Conservation (phyloP, 352 stramenopile species). For the Phytophthora podocarpi region DNA sequence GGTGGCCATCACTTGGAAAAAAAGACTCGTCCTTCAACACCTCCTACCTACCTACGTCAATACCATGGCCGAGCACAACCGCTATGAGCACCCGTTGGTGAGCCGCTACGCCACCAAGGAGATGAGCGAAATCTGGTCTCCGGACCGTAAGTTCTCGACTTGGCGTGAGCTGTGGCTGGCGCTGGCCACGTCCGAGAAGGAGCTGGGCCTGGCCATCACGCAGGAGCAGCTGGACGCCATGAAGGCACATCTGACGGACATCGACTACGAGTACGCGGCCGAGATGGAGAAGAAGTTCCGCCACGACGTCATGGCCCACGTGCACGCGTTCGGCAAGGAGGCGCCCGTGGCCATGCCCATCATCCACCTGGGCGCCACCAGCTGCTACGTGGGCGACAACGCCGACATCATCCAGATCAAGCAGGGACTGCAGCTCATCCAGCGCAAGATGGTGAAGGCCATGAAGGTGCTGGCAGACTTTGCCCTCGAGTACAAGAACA, state of each 20-base stretch:
- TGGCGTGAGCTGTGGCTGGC: conserved; percentile 99
- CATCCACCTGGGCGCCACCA: conserved; percentile 98
- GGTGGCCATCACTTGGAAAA: no score
- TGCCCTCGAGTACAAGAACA: conserved; percentile 94
- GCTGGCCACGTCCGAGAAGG: conserved; percentile 96
- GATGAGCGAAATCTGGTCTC: conserved; percentile 99
- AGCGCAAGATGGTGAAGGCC: conserved; percentile 97
- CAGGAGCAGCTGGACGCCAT: conserved; percentile 98
- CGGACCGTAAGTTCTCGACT: conserved; percentile 99
- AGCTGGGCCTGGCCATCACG: conserved; percentile 97
- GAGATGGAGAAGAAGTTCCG: conserved; percentile 99
- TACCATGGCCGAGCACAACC: conserved; percentile 62
- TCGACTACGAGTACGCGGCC: conserved; percentile 97
- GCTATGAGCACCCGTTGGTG: conserved; percentile 91
- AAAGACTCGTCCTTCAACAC: background rate
- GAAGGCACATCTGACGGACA: conserved; percentile 94
- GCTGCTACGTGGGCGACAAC: conserved; percentile 99
- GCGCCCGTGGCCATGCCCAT: conserved; percentile 97
- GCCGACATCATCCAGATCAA: conserved; percentile 99
- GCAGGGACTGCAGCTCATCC: conserved; percentile 95
- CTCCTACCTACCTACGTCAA: background rate
- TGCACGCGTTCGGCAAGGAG: conserved; percentile 98
- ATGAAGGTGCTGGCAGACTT: conserved; percentile 96
- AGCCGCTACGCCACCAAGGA: conserved; percentile 98
- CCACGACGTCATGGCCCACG: conserved; percentile 99